Evolutionary conservation across 805 yeast genomes (phyloP).

Genomic region (Candida schatavii): DNA sequence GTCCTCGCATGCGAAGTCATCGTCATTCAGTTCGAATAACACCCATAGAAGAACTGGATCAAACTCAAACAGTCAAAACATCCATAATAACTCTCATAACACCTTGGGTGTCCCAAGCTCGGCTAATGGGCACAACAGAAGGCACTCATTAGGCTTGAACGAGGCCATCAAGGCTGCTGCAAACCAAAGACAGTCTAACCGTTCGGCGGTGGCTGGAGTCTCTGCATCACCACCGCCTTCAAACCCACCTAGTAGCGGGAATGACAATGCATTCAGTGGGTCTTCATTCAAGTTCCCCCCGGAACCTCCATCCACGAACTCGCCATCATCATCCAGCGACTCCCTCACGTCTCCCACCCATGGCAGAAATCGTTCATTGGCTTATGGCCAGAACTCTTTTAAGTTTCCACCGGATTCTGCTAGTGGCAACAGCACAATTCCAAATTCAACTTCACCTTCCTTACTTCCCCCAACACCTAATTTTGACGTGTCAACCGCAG

Average conservation of each 20-base stretch:
- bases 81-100: not conserved
- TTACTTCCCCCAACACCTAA: constrained; percentile 56
- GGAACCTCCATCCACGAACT: constrained; percentile 24
- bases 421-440: constrained; percentile 18
- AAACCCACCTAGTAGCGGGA: constrained; percentile 12
- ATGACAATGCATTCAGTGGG: not conserved
- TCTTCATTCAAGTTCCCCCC: constrained; percentile 58
- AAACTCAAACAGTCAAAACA: constrained; percentile 17
- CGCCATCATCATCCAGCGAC: constrained; percentile 8
- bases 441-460: constrained; percentile 13
- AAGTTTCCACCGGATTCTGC: constrained; percentile 61
- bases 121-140: constrained; percentile 73
- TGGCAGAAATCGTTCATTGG: constrained; percentile 38
- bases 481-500: constrained; percentile 42
- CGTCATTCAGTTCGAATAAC: constrained; percentile 20
- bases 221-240: constrained; percentile 14
- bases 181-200: constrained; percentile 57
- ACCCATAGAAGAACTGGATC: constrained; percentile 11
- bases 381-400: constrained; percentile 43
- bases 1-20: constrained; percentile 31
- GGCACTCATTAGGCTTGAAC: constrained; percentile 87
- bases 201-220: constrained; percentile 32
- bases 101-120: constrained; percentile 10
- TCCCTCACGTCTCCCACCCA: constrained; percentile 19
- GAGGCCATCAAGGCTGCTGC: constrained; percentile 99